Conservation (phyloP, 306 rosid species). For the Vicia villosa region DNA sequence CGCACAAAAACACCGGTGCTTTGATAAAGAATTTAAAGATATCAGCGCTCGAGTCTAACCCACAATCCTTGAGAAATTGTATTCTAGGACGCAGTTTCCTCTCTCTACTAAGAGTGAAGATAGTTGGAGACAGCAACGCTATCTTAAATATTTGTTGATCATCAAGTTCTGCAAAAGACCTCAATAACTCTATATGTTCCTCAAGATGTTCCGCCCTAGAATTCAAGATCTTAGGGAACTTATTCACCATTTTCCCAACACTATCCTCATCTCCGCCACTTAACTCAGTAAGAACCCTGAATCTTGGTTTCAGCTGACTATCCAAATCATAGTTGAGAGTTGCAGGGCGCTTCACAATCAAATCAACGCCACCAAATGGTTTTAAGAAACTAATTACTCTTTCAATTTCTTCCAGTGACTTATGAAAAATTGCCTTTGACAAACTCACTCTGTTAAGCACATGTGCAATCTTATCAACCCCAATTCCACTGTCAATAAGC, state of each 20-base stretch:
- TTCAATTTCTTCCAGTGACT: too few species aligned
- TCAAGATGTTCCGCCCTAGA: too few species aligned
- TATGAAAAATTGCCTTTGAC: too few species aligned
- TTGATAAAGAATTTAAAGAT: constrained; percentile 69
- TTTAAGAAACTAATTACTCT: constrained; percentile 46
- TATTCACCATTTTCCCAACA: too few species aligned
- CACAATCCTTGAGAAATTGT: constrained; percentile 77
- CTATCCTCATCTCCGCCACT: too few species aligned
- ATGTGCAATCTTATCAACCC: too few species aligned
- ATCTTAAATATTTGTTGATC: constrained; percentile 60
- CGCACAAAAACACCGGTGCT: constrained; percentile 69
- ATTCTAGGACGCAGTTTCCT: constrained; percentile 76
- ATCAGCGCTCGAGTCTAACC: constrained; percentile 54
- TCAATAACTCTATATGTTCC: too few species aligned
- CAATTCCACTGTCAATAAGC: too few species aligned
- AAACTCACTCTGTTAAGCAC: too few species aligned
- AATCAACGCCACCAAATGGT: constrained; percentile 58
- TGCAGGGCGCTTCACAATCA: constrained; percentile 60
- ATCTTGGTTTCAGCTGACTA: constrained; percentile 59
- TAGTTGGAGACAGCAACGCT: constrained; percentile 54
- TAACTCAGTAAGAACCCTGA: constrained; percentile 38
- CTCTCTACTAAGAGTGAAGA: constrained; percentile 69
- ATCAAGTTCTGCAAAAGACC: constrained; percentile 60
- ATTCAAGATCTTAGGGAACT: too few species aligned
- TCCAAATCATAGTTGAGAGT: constrained; percentile 65